These are phyloP conservation scores for Metschnikowia orientalis DNA, from an alignment of 805 yeast species.

Conservation along the genomic window DNA sequence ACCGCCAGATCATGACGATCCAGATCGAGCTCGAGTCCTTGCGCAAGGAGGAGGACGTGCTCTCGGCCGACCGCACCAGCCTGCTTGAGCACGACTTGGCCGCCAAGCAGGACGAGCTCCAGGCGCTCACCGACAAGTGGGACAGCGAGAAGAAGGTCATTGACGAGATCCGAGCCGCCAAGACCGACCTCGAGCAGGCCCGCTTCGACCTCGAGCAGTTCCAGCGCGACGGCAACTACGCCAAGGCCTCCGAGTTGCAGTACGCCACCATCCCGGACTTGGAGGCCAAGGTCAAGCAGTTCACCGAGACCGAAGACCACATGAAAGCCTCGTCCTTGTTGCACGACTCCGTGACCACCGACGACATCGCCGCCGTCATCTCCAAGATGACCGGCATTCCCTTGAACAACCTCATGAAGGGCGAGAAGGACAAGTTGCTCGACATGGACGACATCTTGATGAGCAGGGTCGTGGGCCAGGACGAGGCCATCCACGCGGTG, in stretches of 20 bases:
- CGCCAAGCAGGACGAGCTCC: constrained; percentile 58
- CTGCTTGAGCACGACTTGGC: constrained; percentile 66
- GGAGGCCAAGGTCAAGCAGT: constrained; percentile 54
- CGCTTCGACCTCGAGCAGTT: constrained; percentile 76
- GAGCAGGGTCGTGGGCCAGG: constrained; percentile 87
- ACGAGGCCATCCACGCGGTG: constrained; percentile 85
- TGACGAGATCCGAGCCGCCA: constrained; percentile 72
- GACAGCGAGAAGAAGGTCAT: constrained; percentile 73
- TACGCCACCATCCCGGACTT: constrained; percentile 82
- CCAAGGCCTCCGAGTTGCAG: constrained; percentile 81
- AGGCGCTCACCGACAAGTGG: constrained; percentile 79
- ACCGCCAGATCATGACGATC: constrained; percentile 85
- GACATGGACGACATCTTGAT: constrained; percentile 80
- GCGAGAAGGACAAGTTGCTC: constrained; percentile 86
- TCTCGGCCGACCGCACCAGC: constrained; percentile 74
- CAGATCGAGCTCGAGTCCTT: constrained; percentile 93
- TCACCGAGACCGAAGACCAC: constrained; percentile 35
- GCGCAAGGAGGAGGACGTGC: constrained; percentile 84
- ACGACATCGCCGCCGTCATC: constrained; percentile 89
- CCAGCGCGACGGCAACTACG: constrained; percentile 83
- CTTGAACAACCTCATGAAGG: constrained; percentile 82
- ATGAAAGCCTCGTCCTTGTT: constrained; percentile 38
- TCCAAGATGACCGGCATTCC: constrained; percentile 97
- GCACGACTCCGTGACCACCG: constrained; percentile 91
- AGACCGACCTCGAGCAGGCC: constrained; percentile 80